These are phyloP conservation scores for Trichoderma koningii DNA, from an alignment of 2,329 filamentous ascomycete species.

Conservation along the genomic window DNA sequence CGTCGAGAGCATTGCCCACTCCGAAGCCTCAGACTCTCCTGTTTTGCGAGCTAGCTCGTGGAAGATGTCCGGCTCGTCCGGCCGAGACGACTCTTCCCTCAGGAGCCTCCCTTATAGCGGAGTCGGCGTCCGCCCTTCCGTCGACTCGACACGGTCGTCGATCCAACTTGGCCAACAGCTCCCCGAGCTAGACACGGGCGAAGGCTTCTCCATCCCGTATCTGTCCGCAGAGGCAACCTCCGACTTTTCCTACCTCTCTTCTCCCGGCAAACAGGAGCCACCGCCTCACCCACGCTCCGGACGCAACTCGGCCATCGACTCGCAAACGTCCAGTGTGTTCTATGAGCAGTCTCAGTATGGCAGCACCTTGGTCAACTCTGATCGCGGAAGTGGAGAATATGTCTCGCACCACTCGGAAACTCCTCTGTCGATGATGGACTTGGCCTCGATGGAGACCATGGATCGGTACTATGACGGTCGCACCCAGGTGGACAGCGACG, in stretches of 20 bases:
- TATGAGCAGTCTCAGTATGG: constrained; percentile 44
- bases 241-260: constrained; percentile 39
- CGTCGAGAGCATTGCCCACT: constrained; percentile 53
- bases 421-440: constrained; percentile 49
- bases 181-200: constrained; percentile 54
- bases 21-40: constrained; percentile 37
- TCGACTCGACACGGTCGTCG: constrained; percentile 36
- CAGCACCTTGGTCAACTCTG: constrained; percentile 48
- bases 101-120: constrained; percentile 28
- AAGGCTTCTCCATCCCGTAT: constrained; percentile 54
- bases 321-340: constrained; percentile 47
- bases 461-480: constrained; percentile 45
- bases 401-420: constrained; percentile 47
- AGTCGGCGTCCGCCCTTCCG: constrained; percentile 32
- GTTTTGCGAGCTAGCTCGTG: constrained; percentile 38
- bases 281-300: constrained; percentile 51
- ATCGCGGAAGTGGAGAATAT: constrained; percentile 50
- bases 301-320: constrained; percentile 41
- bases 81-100: constrained; percentile 29
- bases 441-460: constrained; percentile 47
- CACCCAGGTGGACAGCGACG: constrained; percentile 44
- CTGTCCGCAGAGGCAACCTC: constrained; percentile 40
- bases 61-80: constrained; percentile 36
- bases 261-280: constrained; percentile 52
- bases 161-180: constrained; percentile 42